Conservation (phyloP, 768 basidiomycete genomes). For the Saitozyma podzolica region DNA sequence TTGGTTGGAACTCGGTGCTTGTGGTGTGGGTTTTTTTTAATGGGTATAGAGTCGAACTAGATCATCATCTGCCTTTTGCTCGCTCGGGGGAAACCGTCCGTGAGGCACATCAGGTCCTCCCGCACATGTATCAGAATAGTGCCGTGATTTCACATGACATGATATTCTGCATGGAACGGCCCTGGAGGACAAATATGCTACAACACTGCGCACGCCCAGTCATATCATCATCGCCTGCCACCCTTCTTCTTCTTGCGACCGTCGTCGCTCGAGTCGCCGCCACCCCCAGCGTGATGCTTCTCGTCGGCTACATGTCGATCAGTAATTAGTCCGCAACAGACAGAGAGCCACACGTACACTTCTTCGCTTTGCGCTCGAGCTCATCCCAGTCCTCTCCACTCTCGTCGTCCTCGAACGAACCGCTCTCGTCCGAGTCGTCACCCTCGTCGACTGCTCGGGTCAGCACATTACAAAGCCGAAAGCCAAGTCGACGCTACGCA, state of each 20-base stretch:
- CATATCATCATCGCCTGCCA: conserved; percentile 20
- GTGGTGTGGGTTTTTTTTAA: neutral
- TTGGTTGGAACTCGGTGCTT: no score
- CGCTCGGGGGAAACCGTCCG: no score
- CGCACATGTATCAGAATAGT: no score
- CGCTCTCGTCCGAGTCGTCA: conserved; percentile 40
- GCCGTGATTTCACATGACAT: no score
- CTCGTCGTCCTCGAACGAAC: conserved; percentile 41
- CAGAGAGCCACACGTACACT: conserved; percentile 58
- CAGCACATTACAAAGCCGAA: conserved; percentile 56
- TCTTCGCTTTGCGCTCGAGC: conserved; percentile 84
- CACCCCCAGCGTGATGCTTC: conserved; percentile 53
- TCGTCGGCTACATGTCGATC: conserved; percentile 55
- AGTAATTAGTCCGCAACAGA: neutral
- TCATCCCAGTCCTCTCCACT: conserved; percentile 95
- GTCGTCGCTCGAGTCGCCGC: conserved; percentile 46
- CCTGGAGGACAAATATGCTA: no score
- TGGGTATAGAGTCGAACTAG: no score
- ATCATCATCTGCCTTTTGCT: no score
- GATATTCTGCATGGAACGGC: no score
- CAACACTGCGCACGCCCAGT: no score
- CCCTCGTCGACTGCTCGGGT: conserved; percentile 56
- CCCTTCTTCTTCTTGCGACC: conserved; percentile 48
- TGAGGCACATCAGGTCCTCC: no score
- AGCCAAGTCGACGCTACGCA: conserved; percentile 59